Evolutionary conservation across 306 rosid species (phyloP), one percentile per base, ranked within the genome.

Genomic region (Abrus pulchellus): DNA sequence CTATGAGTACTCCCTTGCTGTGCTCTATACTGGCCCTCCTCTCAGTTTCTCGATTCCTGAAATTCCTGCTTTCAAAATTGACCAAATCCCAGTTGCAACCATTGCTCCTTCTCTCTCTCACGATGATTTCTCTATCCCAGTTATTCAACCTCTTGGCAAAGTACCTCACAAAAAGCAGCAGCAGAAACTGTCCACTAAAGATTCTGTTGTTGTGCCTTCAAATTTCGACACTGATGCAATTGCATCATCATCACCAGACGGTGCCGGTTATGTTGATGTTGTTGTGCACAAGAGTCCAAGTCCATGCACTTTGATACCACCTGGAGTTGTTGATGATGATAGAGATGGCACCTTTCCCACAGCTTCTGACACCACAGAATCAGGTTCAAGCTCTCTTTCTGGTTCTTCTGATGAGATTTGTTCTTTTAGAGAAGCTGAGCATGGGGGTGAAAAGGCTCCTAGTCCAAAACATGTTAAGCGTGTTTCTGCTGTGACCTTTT

Each of bases 21-120:
- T 82, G 12, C 90, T 87, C 75, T 94, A 94, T 72, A 57, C 3
- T 64, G 98, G 98, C 36, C 93, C 97, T 77, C 86, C 92, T 65
- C 75, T 88, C 33, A 36, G 74, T 72, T 81, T 82, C 76, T 86
- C 83, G 6, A 85, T 94, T 75, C 98, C 98, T 33, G 82, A 88
- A 72, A 89, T 78, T 0, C 70, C 85, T 47, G 91, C 94, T 49
- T 83, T 94, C 66, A 86, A 88, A 72, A 63, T 90, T 71, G 84
- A 87, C 63, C 85, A 81, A 52, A 82, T 94, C 68, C 92, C 98
- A 2, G 54, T 87, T 12, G 98, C 98, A 9, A 38, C 92, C 11
- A 79, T 87, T 33, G 88, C 90, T 76, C 40, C 88, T 62, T 60
- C 89, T 57, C 61, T 83, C 34, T 68, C 82, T 75, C 56, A 65